Conservation (phyloP, 441 rosid genomes). For the Gossypium davidsonii region DNA sequence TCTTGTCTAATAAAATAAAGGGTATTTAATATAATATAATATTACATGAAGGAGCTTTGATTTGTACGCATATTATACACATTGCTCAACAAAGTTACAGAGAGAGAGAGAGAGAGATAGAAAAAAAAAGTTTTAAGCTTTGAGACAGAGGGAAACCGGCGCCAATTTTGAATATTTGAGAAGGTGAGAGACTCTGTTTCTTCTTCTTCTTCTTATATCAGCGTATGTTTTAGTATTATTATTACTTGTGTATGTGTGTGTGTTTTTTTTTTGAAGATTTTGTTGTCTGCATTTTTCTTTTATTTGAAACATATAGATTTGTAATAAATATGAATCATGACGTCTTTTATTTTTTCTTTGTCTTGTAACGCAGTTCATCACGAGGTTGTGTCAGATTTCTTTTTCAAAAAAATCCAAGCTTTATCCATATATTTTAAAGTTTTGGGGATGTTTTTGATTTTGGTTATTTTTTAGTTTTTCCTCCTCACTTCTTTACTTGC, state of each 20-base stretch:
- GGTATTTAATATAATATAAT: slow-evolving; percentile 1
- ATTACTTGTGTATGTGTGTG: too few relatives aligned
- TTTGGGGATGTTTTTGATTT: not conserved
- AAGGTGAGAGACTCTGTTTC: slow-evolving; percentile 10
- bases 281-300: slow-evolving; percentile 23
- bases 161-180: slow-evolving; percentile 27
- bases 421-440: slow-evolving; percentile 16
- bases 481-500: slow-evolving; percentile 44
- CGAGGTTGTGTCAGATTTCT: slow-evolving; percentile 76
- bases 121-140: not conserved
- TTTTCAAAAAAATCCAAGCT: slow-evolving; percentile 29
- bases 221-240: not conserved
- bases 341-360: slow-evolving; percentile 37
- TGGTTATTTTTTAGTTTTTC: slow-evolving; percentile 3
- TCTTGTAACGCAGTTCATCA: slow-evolving; percentile 69
- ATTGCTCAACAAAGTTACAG: slow-evolving; percentile 31
- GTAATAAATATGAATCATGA: slow-evolving; percentile 21
- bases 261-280: slow-evolving; percentile 17
- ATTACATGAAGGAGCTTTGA: not conserved
- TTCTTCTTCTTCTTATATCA: not conserved
- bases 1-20: not conserved
- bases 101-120: slow-evolving; percentile 12
- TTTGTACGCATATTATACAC: slow-evolving; percentile 13
- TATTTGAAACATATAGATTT: not conserved
- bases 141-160: slow-evolving; percentile 14